Base-by-base conservation (phyloP, 768 basidiomycete genomes). In the Lentinula guzmanii region DNA sequence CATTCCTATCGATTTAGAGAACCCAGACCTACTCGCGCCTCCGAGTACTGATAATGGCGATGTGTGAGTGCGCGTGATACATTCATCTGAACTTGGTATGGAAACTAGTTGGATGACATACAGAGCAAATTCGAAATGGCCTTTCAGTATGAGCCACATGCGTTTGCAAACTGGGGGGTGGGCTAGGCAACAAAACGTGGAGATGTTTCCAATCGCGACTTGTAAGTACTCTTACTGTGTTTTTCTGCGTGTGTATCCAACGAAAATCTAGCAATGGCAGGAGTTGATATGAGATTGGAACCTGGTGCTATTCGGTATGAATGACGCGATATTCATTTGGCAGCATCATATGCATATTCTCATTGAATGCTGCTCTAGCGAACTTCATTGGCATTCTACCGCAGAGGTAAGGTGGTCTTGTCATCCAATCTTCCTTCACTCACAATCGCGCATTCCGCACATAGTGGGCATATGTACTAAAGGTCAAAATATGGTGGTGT, bases 141-240 rank as follows among this genome's bases (percentile, higher is more conserved):
- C 86, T 0, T 84, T 86, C 67, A 74, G 80, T 52, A 68, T 85
- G 21, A 86, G 85, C 62, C 84, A 85, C 66, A 86, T 78, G 66
- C 82, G 84, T 37, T 65, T 88, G 6, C 79, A 80, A 57, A 75
- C 77, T 4, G 87, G 86, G n/a, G 87, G 87, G 1, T 88, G 86
- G 85, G 82, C 86, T 33, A 77, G 85, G 51, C 78, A 85, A 66
- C 80, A 86, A 68, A 88, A 84, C 63, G 62, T 77, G 4, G 61
- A 71, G 1, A 62, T 69, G 5, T 71, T 82, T 74, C 74, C 80
- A 2, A 61, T 79, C 11, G 78, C 80, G 6, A 72, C 69, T 6
- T 68, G 68, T 72, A n/a, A 48, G 70, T 52, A 8, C 8, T 18
- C 41, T 45, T 45, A 35, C 53, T 34, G 24, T 18, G 37, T 21